Base-by-base conservation (phyloP, 305 asterid genomes). In the Coffea humblotiana region DNA sequence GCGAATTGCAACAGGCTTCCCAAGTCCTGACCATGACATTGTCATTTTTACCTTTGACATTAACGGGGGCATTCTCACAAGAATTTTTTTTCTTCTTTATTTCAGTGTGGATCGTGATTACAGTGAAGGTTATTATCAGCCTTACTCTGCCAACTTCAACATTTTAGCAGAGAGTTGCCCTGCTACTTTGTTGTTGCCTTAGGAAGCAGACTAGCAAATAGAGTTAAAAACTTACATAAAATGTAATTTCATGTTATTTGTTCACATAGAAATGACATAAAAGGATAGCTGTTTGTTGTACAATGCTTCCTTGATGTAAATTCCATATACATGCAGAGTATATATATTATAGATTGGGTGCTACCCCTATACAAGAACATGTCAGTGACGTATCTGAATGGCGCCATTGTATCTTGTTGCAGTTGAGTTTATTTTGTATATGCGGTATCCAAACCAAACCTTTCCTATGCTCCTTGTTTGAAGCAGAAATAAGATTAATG, bases 1-100 rank as follows among this genome's bases (percentile, higher is more conserved):
- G 93, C 93, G 21, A 90, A 91, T 90, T 94, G 98, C 89, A 84
- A 89, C 89, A 87, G 88, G 88, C 92, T 89, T 80, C 92, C 93
- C 64, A 92, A 89, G 92, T 91, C 88, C 65, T 83, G 87, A 90
- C 82, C 60, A 43, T 81, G 70, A 64, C 29, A 79, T 69, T 49
- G 61, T 80, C 37, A 78, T 80, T 74, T 74, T 83, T 75, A 76
- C 78, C 80, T 84, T 85, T 87, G 86, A 61, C 84, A 76, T 77
- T 61, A 49, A 67, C 72, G 45, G 76, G 32, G 48, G 79, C 86
- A 82, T 78, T 87, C 94, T 87, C 85, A 90, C 89, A 37, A 16
- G 79, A 52, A 71, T 16, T 75, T 86, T 81, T 88, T 77, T 84
- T 85, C 72, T 89, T 90, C 83, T 85, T 85, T 74, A 84, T 92